Percentiles rank a stretch among this genome's conserved stretches.
Evolutionary conservation across 2,329 filamentous ascomycete genomes (phyloP).

Genomic region (Colletotrichum tofieldiae): DNA sequence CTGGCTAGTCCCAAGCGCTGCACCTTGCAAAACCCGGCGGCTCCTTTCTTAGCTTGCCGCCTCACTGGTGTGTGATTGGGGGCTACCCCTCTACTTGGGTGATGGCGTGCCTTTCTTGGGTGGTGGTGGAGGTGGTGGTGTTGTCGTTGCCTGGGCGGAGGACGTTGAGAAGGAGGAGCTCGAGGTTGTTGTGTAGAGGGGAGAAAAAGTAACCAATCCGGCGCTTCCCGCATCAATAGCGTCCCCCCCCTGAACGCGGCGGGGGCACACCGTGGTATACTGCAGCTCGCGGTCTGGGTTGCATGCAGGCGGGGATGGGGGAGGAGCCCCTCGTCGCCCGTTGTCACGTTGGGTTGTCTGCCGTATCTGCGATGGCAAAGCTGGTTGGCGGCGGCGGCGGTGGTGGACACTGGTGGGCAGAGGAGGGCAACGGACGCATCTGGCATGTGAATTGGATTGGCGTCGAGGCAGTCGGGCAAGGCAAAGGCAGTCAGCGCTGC

Average conservation of each 20-base stretch:
- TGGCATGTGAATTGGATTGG: slow-evolving; percentile 30
- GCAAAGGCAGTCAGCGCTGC: slow-evolving; percentile 14
- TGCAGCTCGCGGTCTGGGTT: slow-evolving; percentile 13
- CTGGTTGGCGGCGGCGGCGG: not conserved
- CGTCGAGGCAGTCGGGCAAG: not conserved
- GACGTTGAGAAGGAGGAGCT: not conserved
- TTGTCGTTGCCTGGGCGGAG: not conserved
- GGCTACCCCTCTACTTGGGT: slow-evolving; percentile 26
- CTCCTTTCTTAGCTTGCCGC: slow-evolving; percentile 30
- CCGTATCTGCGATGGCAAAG: slow-evolving; percentile 13
- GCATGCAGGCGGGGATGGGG: slow-evolving; percentile 14
- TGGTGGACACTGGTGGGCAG: not conserved
- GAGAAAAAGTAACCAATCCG: slow-evolving; percentile 16
- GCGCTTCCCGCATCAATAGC: slow-evolving; percentile 29
- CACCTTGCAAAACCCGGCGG: slow-evolving; percentile 5
- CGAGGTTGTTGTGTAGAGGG: not conserved
- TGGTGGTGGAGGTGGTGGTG: not conserved
- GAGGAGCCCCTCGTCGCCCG: not conserved
- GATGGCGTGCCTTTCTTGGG: slow-evolving; percentile 1
- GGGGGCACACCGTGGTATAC: not conserved
- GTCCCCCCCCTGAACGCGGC: slow-evolving; percentile 25
- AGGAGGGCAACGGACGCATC: not conserved
- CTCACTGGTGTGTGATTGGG: slow-evolving; percentile 19
- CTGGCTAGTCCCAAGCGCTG: not conserved
- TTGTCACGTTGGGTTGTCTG: slow-evolving; percentile 5